Evolutionary conservation across 2,329 filamentous ascomycete genomes (phyloP).

Genomic region (Scleromitrula shiraiana): DNA sequence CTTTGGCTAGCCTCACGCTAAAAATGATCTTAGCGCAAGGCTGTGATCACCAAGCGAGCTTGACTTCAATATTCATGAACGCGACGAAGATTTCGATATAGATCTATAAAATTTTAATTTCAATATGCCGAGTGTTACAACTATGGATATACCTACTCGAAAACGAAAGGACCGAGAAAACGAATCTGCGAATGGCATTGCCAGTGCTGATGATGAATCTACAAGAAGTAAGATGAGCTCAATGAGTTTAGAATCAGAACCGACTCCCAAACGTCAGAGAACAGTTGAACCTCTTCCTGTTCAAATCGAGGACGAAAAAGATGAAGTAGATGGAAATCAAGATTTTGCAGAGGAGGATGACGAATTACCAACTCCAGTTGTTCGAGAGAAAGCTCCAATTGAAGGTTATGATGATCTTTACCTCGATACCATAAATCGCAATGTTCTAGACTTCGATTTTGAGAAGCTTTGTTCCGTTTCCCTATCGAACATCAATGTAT

Average conservation of each 20-base stretch:
- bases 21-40: conserved; percentile 7
- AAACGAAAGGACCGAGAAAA: conserved; percentile 7
- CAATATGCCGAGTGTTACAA: background rate
- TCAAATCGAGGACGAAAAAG: conserved; percentile 18
- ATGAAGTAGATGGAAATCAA: conserved; percentile 19
- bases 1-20: background rate
- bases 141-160: conserved; percentile 1
- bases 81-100: background rate
- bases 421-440: conserved; percentile 91
- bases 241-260: conserved; percentile 1
- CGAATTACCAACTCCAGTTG: conserved; percentile 32
- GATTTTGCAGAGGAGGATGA: conserved; percentile 29
- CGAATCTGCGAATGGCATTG: background rate
- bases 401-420: conserved; percentile 94
- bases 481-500: conserved; percentile 96
- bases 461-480: conserved; percentile 97
- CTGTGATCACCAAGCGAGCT: conserved; percentile 10
- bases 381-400: conserved; percentile 68
- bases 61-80: background rate
- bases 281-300: conserved; percentile 3
- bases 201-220: background rate
- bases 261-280: conserved; percentile 5
- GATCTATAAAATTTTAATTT: background rate
- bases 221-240: background rate
- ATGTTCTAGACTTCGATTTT: conserved; percentile 94